Conservation (phyloP, 1,284 basidiomycete species). For the Heterobasidion annosum region DNA sequence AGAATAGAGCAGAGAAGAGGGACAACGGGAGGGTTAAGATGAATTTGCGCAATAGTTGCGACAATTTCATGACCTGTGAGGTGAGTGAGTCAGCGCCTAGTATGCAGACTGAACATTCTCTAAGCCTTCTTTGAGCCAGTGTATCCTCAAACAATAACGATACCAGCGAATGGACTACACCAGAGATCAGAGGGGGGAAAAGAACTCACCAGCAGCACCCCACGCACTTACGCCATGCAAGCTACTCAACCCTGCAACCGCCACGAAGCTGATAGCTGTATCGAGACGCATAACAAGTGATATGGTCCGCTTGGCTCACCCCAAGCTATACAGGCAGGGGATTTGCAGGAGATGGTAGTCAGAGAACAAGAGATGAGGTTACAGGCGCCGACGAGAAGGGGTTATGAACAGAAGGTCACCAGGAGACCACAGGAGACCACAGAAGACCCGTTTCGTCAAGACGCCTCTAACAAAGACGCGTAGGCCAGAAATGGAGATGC, state of each 20-base stretch:
- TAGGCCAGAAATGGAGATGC: too few relatives aligned
- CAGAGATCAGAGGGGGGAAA: not conserved
- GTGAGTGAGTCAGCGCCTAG: not conserved
- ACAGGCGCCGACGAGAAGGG: too few relatives aligned
- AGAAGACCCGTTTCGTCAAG: too few relatives aligned
- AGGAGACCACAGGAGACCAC: too few relatives aligned
- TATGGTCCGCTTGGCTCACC: not conserved
- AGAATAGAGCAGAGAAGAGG: slow-evolving; percentile 66
- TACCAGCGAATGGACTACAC: not conserved
- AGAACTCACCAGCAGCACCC: slow-evolving; percentile 11
- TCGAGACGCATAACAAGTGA: slow-evolving; percentile 4
- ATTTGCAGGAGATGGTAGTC: too few relatives aligned
- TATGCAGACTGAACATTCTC: too few relatives aligned
- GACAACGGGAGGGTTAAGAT: slow-evolving; percentile 71
- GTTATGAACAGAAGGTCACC: too few relatives aligned
- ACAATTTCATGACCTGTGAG: slow-evolving; percentile 78
- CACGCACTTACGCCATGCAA: slow-evolving; percentile 9
- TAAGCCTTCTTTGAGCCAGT: too few relatives aligned
- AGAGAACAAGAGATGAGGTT: too few relatives aligned
- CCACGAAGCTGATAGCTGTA: not conserved
- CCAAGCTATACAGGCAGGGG: too few relatives aligned
- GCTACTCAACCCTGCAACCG: slow-evolving; percentile 2
- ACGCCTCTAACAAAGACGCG: too few relatives aligned
- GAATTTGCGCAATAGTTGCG: slow-evolving; percentile 88
- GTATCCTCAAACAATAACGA: not conserved